These are phyloP conservation scores for Termitomyces heimii DNA, from an alignment of 768 basidiomycete genomes.

Conservation along the genomic window DNA sequence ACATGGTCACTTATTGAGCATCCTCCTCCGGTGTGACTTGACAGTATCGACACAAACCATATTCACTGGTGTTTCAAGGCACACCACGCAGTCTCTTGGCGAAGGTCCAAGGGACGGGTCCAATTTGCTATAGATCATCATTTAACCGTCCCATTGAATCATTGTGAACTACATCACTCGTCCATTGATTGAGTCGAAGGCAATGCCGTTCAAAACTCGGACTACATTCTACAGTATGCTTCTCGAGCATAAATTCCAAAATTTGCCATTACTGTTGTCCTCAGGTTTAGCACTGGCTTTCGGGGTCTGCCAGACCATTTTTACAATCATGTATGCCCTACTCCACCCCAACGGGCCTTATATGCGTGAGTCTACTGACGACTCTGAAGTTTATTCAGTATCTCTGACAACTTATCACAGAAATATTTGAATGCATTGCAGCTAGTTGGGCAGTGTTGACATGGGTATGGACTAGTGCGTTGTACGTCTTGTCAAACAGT, in stretches of 20 bases:
- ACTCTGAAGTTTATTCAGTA: neutral
- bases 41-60: neutral
- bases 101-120: neutral
- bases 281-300: neutral
- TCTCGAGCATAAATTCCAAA: neutral
- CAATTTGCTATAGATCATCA: no score
- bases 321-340: neutral
- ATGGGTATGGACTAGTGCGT: neutral
- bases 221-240: neutral
- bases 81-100: neutral
- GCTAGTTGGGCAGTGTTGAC: neutral
- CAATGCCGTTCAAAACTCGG: neutral
- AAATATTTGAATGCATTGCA: neutral
- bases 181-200: neutral
- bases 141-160: neutral
- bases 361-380: neutral
- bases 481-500: neutral
- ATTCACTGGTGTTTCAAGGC: neutral
- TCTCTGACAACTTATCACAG: neutral
- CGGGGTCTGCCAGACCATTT: neutral
- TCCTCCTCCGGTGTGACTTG: neutral
- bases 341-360: neutral
- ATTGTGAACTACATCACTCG: neutral
- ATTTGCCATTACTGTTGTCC: neutral
- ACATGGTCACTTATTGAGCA: no score